Evolutionary conservation across 169 alveolate species (phyloP), one percentile per base, ranked within the genome.

Genomic region (Besnoitia besnoiti): DNA sequence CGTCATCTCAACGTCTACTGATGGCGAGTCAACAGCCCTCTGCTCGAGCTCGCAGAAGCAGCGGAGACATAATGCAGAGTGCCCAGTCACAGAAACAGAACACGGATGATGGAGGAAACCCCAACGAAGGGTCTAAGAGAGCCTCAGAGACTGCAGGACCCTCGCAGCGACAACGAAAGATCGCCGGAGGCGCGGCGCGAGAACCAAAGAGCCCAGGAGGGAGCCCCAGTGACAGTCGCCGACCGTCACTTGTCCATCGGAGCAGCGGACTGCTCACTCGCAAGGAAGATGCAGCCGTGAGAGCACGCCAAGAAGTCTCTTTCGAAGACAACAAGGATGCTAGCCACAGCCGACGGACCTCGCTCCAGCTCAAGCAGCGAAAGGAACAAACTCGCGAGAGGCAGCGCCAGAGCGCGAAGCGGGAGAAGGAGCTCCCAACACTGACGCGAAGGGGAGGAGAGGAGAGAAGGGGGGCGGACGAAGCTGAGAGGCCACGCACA

Each of bases 401-500:
- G 24, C 82, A 73, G 82, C 39, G n/a, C 3, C 82, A 73, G n/a
- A 10, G 44, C 47, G 82, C 16, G n/a, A 8, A 73, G 46, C 14
- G 46, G 21, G 46, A 35, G n/a, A 10, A 42, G 21, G 47, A 73
- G 44, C 46, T 73, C 2, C 39, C 16, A 42, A 73, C 16, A n/a
- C 82, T 73, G 82, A 73, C 16, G 82, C 46, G 47, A 73, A 73
- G 82, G 82, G 2, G 16, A 37, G 82, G 44, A 19, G 82, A n/a
- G 82, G 46, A 30, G 46, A 37, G 46, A 19, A n/a, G 44, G 46
- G 82, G 82, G 82, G 44, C 27, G 82, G 21, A 7, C 5, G 46
- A 42, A 55, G 67, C 4, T 10, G 30, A 55, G 67, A 19, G 24
- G 67, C 24, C 33, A n/a, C 67, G 67, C 33, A 16, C n/a, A n/a